Percentiles rank a stretch among this genome's conserved stretches.
Conservation (phyloP, 2,329 filamentous ascomycete species). For the Chrysosporium queenslandicum region DNA sequence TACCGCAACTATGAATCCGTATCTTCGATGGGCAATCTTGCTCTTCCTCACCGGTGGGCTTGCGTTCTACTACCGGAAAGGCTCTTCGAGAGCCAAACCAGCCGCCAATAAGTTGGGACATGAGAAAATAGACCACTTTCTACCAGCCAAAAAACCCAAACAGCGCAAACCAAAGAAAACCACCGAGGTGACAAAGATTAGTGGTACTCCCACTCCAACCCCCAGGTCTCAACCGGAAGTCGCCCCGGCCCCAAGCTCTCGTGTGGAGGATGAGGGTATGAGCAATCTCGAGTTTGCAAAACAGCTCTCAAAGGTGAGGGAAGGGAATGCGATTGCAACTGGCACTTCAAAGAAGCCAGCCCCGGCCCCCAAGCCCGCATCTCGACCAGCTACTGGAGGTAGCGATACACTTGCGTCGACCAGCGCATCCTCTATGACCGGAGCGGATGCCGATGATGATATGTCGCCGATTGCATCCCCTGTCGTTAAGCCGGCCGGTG, state of each 20-base stretch:
- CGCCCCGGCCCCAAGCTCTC: slow-evolving; percentile 17
- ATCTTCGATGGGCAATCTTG: slow-evolving; percentile 37
- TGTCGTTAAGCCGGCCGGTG: slow-evolving; percentile 45
- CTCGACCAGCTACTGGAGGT: slow-evolving; percentile 46
- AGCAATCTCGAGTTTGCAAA: slow-evolving; percentile 68
- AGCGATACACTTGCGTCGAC: slow-evolving; percentile 42
- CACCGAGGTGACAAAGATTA: slow-evolving; percentile 20
- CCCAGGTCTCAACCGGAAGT: slow-evolving; percentile 22
- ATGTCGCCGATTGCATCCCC: slow-evolving; percentile 61
- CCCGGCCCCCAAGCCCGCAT: slow-evolving; percentile 40
- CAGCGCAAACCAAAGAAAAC: slow-evolving; percentile 29
- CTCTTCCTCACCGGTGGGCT: slow-evolving; percentile 34
- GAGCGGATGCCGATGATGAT: slow-evolving; percentile 71
- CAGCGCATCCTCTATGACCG: slow-evolving; percentile 59
- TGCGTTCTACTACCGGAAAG: slow-evolving; percentile 36
- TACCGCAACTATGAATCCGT: slow-evolving; percentile 33
- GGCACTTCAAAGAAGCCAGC: slow-evolving; percentile 37
- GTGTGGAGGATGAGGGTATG: slow-evolving; percentile 43
- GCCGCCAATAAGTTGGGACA: slow-evolving; percentile 22
- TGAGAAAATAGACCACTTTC: slow-evolving; percentile 29
- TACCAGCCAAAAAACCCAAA: slow-evolving; percentile 35
- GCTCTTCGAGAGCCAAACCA: slow-evolving; percentile 25
- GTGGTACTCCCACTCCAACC: slow-evolving; percentile 20
- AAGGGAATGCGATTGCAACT: slow-evolving; percentile 51
- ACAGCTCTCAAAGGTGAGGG: slow-evolving; percentile 59